phyloP scores from a whole-genome alignment of 176 grass and related monocot genomes.

The Rhipidocladum racemiflorum region DNA sequence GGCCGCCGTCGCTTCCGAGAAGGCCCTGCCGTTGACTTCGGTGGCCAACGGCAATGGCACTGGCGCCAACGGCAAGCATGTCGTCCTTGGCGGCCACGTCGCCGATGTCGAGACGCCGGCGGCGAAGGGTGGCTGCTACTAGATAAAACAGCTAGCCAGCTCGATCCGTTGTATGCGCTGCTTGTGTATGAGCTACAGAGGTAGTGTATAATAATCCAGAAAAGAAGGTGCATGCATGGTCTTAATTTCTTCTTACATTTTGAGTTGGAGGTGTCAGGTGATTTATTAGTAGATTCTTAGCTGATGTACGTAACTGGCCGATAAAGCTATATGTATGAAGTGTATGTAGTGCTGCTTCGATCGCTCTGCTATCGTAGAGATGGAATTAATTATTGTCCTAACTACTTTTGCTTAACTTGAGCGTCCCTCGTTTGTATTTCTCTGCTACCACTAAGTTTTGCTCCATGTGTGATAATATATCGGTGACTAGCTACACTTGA shows the following conservation, averaged over 20 bases:
- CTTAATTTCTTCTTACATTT: neutral
- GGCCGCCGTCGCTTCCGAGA: conserved; percentile 29
- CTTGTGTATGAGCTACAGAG: neutral
- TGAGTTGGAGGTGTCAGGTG: neutral
- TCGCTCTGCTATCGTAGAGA: conserved; percentile 36
- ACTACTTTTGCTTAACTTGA: conserved; percentile 20
- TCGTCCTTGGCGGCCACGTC: neutral
- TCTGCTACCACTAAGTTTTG: neutral
- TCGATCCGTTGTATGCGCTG: neutral
- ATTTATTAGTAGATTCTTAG: neutral
- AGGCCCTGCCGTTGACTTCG: conserved; percentile 50
- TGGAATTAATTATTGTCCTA: neutral
- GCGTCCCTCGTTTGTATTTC: neutral
- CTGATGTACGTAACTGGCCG: conserved; percentile 7
- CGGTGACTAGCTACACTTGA: neutral
- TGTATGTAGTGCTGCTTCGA: neutral
- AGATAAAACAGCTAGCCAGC: neutral
- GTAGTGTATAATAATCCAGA: neutral
- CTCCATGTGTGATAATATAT: neutral
- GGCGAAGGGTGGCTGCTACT: conserved; percentile 28
- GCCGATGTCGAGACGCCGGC: conserved; percentile 40
- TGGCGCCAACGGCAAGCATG: conserved; percentile 36
- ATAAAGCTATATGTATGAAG: neutral
- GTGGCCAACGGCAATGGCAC: neutral
- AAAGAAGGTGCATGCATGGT: neutral